Percentiles rank a stretch among this genome's conserved stretches.
Evolutionary conservation across 768 basidiomycete species (phyloP).

Genomic region (Leccinum pellstonianum): DNA sequence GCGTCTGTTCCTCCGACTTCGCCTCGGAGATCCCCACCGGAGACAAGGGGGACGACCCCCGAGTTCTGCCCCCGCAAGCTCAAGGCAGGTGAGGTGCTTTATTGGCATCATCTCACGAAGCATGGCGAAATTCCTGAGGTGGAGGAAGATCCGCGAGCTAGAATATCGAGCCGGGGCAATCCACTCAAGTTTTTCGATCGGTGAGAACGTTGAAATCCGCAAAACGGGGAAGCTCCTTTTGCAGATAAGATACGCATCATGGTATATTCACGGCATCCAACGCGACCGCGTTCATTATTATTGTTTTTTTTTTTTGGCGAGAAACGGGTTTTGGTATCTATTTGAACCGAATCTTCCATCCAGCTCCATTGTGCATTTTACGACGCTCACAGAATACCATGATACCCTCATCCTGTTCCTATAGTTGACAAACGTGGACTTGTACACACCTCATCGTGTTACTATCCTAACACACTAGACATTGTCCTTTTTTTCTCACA

Average conservation of each 20-base stretch:
- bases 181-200: slow-evolving; percentile 24
- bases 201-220: slow-evolving; percentile 21
- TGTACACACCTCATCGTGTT: slow-evolving; percentile 21
- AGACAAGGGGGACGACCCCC: slow-evolving; percentile 11
- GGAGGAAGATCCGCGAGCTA: slow-evolving; percentile 58
- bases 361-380: slow-evolving; percentile 30
- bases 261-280: slow-evolving; percentile 30
- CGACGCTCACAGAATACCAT: slow-evolving; percentile 30
- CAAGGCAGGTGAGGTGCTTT: slow-evolving; percentile 60
- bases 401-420: slow-evolving; percentile 35
- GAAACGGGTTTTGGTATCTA: slow-evolving; percentile 30
- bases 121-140: slow-evolving; percentile 74
- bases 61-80: slow-evolving; percentile 39
- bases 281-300: slow-evolving; percentile 14
- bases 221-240: slow-evolving; percentile 8
- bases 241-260: slow-evolving; percentile 19
- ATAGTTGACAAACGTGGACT: slow-evolving; percentile 28
- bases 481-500: slow-evolving; percentile 9
- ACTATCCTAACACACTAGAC: slow-evolving; percentile 19
- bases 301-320: slow-evolving; percentile 8
- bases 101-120: slow-evolving; percentile 73
- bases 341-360: slow-evolving; percentile 26
- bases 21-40: slow-evolving; percentile 24
- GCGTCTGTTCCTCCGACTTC: slow-evolving; percentile 20
- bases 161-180: slow-evolving; percentile 16